phyloP scores from a whole-genome alignment of 805 yeast species.

The Komagataella phaffii region DNA sequence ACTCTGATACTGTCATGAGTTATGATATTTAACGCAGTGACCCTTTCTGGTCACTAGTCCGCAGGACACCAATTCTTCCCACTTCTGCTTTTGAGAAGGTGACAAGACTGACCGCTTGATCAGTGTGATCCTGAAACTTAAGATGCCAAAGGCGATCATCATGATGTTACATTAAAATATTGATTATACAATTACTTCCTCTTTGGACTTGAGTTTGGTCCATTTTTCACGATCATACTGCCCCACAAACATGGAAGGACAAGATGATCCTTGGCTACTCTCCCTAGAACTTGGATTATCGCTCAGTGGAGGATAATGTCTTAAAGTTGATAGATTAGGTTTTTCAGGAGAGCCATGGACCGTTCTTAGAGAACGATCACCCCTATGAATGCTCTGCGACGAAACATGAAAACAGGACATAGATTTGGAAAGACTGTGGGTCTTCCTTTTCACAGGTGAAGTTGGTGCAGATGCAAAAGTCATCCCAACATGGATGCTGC shows the following conservation, averaged over 20 bases:
- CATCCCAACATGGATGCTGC: not conserved
- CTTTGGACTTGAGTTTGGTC: not conserved
- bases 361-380: not conserved
- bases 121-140: too few species aligned
- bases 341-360: not conserved
- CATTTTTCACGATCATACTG: not conserved
- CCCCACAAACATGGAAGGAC: not conserved
- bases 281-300: slow-evolving; percentile 48
- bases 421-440: not conserved
- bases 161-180: not conserved
- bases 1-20: too few species aligned
- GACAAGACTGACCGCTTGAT: too few species aligned
- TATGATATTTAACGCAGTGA: too few species aligned
- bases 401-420: not conserved
- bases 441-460: not conserved
- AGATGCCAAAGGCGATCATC: too few species aligned
- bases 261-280: slow-evolving; percentile 5
- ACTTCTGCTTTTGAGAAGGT: too few species aligned
- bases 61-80: too few species aligned
- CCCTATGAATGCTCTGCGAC: not conserved
- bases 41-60: too few species aligned
- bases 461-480: not conserved
- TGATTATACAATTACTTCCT: not conserved
- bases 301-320: slow-evolving; percentile 26
- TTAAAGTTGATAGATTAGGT: not conserved